Evolutionary conservation across 2,329 filamentous ascomycete species (phyloP), one percentile per base, ranked within the genome.

Genomic region (Fusarium buharicum): DNA sequence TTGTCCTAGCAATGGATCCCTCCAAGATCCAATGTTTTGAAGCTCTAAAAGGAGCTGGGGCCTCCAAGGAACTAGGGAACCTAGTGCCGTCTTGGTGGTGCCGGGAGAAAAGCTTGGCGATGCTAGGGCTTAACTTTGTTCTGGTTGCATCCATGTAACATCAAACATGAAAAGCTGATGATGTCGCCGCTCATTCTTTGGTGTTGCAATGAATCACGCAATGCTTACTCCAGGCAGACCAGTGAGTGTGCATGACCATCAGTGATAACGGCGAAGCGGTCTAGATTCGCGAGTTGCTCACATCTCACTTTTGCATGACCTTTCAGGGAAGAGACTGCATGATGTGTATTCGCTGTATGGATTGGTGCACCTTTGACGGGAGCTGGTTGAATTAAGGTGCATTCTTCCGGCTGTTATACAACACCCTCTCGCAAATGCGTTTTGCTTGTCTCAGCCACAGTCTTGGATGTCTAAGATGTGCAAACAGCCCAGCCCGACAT

Each of bases 91-190:
- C 22, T 45, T 66, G 63, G 58, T 52, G 58, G 39, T 33, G 49
- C 18, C 53, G 62, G 62, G 62, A 49, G 58, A 59, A 62, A 65
- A 63, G 62, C 62, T 65, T 65, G 62, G 62, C 62, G 34, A 44
- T 65, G 47, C 62, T 65, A 63, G 62, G 62, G 49, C 55, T 49
- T 41, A 44, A 47, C 37, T 20, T 40, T 14, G 22, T 51, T 47
- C 48, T 50, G 48, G 62, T 50, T 59, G 58, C 56, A 61, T 50
- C 43, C 27, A 27, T 30, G 37, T n/a, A 48, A 55, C 62, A 30
- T 50, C 39, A 24, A 39, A 36, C 11, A 16, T 13, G 27, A 28
- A 54, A 37, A 41, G 27, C 27, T 20, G n/a, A 18, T 8, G 12
- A 31, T 11, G 49, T 33, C 17, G 33, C 13, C 8, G 28, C 11